These are phyloP conservation scores for Podospora australis DNA, from an alignment of 495 filamentous ascomycete genomes.

Conservation along the genomic window DNA sequence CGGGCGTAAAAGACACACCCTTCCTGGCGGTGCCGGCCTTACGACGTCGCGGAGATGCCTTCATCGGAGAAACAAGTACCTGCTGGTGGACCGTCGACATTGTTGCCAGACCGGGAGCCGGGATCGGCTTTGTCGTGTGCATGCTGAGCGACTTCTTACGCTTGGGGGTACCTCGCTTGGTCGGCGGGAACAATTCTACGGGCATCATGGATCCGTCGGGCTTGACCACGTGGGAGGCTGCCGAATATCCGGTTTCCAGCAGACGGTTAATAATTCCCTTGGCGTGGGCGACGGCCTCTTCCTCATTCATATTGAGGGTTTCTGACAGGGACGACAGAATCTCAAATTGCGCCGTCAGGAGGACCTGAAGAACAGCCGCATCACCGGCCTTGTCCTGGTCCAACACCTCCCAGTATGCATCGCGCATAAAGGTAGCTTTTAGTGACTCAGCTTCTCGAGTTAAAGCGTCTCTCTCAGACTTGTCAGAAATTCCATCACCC, in stretches of 20 bases:
- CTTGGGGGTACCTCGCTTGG: slow-evolving; percentile 64
- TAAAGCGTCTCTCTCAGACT: slow-evolving; percentile 63
- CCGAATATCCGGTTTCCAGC: slow-evolving; percentile 63
- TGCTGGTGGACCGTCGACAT: slow-evolving; percentile 35
- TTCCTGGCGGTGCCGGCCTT: slow-evolving; percentile 66
- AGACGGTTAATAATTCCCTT: slow-evolving; percentile 73
- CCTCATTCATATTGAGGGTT: slow-evolving; percentile 72
- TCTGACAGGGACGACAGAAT: slow-evolving; percentile 74
- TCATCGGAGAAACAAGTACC: slow-evolving; percentile 46
- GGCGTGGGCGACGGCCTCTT: slow-evolving; percentile 73
- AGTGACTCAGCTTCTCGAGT: slow-evolving; percentile 77
- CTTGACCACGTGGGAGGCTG: slow-evolving; percentile 77
- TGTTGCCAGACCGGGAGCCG: slow-evolving; percentile 30
- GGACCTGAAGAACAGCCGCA: slow-evolving; percentile 66
- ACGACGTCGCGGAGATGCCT: slow-evolving; percentile 73
- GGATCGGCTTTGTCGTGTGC: slow-evolving; percentile 23
- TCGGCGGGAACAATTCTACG: slow-evolving; percentile 58
- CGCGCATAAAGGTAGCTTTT: slow-evolving; percentile 75
- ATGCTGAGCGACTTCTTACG: slow-evolving; percentile 54
- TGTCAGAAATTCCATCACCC: slow-evolving; percentile 62
- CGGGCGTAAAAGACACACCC: slow-evolving; percentile 70
- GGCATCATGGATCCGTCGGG: slow-evolving; percentile 69
- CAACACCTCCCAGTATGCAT: slow-evolving; percentile 66
- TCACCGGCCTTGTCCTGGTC: slow-evolving; percentile 82
- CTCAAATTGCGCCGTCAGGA: slow-evolving; percentile 88